Evolutionary conservation across 1,284 basidiomycete species (phyloP).

Genomic region (Malassezia japonica): DNA sequence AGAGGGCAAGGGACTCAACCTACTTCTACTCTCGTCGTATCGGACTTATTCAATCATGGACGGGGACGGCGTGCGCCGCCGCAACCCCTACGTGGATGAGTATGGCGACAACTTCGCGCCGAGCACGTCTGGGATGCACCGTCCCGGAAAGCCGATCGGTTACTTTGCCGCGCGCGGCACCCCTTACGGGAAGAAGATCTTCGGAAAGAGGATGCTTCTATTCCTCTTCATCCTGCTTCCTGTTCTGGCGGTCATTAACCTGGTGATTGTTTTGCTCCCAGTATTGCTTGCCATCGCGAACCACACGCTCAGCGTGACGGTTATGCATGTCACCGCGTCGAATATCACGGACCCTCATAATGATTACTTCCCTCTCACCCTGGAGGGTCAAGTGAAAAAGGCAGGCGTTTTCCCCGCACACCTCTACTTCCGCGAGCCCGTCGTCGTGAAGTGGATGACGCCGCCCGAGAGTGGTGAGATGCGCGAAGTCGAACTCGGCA

Average conservation of each 20-base stretch:
- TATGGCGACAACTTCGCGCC: background rate
- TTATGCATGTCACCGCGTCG: conserved; percentile 41
- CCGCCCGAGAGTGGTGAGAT: conserved; percentile 28
- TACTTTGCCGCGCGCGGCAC: conserved; percentile 39
- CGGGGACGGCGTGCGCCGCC: background rate
- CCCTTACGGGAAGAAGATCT: conserved; percentile 45
- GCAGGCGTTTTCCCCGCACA: conserved; percentile 49
- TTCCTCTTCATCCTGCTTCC: conserved; percentile 39
- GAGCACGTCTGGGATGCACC: conserved; percentile 6
- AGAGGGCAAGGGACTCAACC: too few relatives aligned
- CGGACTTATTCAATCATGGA: too few relatives aligned
- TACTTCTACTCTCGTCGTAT: too few relatives aligned
- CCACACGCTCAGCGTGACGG: conserved; percentile 45
- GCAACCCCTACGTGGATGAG: conserved; percentile 3
- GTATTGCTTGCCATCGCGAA: conserved; percentile 46
- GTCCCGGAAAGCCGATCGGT: conserved; percentile 36
- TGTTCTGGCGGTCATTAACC: conserved; percentile 26
- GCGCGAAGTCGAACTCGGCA: conserved; percentile 43
- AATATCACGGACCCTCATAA: conserved; percentile 47
- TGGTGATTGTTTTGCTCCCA: conserved; percentile 43
- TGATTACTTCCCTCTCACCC: conserved; percentile 43
- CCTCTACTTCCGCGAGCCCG: conserved; percentile 46
- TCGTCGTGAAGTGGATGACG: conserved; percentile 46
- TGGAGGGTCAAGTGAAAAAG: conserved; percentile 47
- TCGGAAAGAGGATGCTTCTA: conserved; percentile 37